Conservation (phyloP, 2,329 filamentous ascomycete genomes). For the Ilyonectria mors-panacis region DNA sequence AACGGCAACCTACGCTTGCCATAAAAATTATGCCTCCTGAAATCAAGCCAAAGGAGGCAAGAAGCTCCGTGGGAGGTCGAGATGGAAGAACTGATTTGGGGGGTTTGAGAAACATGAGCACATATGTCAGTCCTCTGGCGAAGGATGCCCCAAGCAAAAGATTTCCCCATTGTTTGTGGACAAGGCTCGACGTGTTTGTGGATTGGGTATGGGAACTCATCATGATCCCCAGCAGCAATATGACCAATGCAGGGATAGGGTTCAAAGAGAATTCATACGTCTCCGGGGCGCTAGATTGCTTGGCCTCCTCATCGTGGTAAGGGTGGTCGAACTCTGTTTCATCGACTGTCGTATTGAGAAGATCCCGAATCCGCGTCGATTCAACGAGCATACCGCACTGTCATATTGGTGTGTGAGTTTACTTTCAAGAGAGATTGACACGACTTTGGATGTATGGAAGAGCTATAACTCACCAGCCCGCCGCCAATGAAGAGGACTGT, state of each 20-base stretch:
- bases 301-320: conserved; percentile 62
- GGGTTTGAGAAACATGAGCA: conserved; percentile 84
- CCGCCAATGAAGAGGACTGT: conserved; percentile 95
- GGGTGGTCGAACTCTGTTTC: conserved; percentile 52
- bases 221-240: conserved; percentile 90
- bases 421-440: background rate
- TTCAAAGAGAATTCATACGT: conserved; percentile 86
- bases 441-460: no score
- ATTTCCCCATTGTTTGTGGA: conserved; percentile 94
- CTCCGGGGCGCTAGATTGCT: conserved; percentile 70
- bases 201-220: conserved; percentile 93
- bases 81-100: conserved; percentile 85
- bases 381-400: conserved; percentile 89
- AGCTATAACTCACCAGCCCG: conserved; percentile 75
- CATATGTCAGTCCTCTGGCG: conserved; percentile 83
- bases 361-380: conserved; percentile 76
- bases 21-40: conserved; percentile 93
- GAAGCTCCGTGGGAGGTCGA: conserved; percentile 90
- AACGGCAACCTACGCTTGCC: conserved; percentile 80
- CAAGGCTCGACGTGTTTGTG: conserved; percentile 88
- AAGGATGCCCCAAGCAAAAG: conserved; percentile 86
- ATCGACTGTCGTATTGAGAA: conserved; percentile 71
- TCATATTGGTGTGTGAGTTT: conserved; percentile 41
- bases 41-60: conserved; percentile 88
- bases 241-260: conserved; percentile 88